phyloP scores from a whole-genome alignment of 495 filamentous ascomycete genomes.

The Corynascus novoguineensis region DNA sequence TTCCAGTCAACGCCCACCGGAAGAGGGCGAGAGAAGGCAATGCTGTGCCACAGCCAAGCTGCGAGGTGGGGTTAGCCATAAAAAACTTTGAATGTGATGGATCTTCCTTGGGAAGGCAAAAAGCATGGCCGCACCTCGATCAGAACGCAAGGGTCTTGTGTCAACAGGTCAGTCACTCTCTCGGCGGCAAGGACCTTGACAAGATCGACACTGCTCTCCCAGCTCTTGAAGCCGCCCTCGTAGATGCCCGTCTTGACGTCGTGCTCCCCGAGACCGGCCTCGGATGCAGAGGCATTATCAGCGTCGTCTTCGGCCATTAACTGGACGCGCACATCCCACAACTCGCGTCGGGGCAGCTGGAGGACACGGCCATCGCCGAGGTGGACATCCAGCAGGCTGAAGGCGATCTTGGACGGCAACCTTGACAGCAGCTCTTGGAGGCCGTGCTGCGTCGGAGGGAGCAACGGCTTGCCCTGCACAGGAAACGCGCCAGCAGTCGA shows the following conservation, averaged over 20 bases:
- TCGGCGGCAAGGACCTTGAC: slow-evolving; percentile 57
- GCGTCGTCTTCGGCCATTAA: slow-evolving; percentile 78
- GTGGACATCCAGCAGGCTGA: slow-evolving; percentile 54
- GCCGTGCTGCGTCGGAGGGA: slow-evolving; percentile 42
- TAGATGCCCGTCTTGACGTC: slow-evolving; percentile 90
- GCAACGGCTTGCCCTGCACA: slow-evolving; percentile 43
- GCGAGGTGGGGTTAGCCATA: slow-evolving; percentile 22
- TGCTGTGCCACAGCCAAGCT: slow-evolving; percentile 90
- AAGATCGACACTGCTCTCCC: slow-evolving; percentile 91
- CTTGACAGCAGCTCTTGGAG: slow-evolving; percentile 53
- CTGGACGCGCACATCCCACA: slow-evolving; percentile 91
- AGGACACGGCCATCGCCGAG: slow-evolving; percentile 42
- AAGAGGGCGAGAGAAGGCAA: slow-evolving; percentile 76
- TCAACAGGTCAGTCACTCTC: slow-evolving; percentile 55
- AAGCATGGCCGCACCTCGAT: slow-evolving; percentile 60
- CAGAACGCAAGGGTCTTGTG: slow-evolving; percentile 44
- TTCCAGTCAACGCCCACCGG: slow-evolving; percentile 53
- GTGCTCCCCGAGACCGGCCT: slow-evolving; percentile 62
- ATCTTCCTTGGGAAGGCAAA: neutral
- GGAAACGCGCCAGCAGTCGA: slow-evolving; percentile 43
- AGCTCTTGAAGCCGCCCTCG: slow-evolving; percentile 98
- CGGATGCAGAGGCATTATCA: slow-evolving; percentile 31
- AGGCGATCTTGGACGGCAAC: slow-evolving; percentile 75
- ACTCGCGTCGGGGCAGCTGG: slow-evolving; percentile 71
- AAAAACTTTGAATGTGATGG: too few species aligned